A percentile compares a stretch with the other conserved stretches of the same genome.
Conservation (phyloP, 805 yeast species). For the Kazachstania taianensis region DNA sequence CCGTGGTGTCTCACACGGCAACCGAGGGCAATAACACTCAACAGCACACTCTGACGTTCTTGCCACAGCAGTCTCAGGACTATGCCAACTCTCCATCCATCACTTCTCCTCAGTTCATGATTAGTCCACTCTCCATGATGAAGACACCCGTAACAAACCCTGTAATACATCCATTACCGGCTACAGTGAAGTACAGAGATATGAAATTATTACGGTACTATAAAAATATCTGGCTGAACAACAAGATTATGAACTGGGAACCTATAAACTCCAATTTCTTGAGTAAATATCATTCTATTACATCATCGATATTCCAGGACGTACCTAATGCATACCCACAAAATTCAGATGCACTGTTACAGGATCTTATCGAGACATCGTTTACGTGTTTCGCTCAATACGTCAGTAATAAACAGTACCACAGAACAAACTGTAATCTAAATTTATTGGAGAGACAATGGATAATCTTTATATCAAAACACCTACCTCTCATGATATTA, state of each 20-base stretch:
- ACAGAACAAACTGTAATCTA: slow-evolving; percentile 28
- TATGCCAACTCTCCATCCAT: slow-evolving; percentile 20
- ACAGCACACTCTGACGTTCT: background rate
- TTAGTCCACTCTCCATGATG: slow-evolving; percentile 20
- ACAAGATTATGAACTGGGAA: slow-evolving; percentile 30
- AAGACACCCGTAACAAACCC: slow-evolving; percentile 8
- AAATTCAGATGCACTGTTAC: slow-evolving; percentile 14
- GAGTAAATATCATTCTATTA: slow-evolving; percentile 24
- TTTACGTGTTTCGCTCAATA: slow-evolving; percentile 35
- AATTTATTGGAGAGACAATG: slow-evolving; percentile 33
- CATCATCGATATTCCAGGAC: slow-evolving; percentile 26
- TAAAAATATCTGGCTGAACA: slow-evolving; percentile 33
- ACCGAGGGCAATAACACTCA: slow-evolving; percentile 1
- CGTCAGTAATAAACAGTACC: slow-evolving; percentile 36
- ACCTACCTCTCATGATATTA: slow-evolving; percentile 37
- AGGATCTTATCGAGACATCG: slow-evolving; percentile 29
- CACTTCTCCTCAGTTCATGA: slow-evolving; percentile 23
- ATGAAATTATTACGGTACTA: slow-evolving; percentile 25
- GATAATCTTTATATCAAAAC: slow-evolving; percentile 37
- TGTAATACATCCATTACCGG: background rate
- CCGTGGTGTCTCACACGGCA: slow-evolving; percentile 4
- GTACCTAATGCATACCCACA: slow-evolving; percentile 6
- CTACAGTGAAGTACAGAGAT: slow-evolving; percentile 18
- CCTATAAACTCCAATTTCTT: slow-evolving; percentile 25
- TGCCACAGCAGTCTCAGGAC: too few relatives aligned